Base-by-base conservation (phyloP, 1,284 basidiomycete species). In the Sparassis latifolia region DNA sequence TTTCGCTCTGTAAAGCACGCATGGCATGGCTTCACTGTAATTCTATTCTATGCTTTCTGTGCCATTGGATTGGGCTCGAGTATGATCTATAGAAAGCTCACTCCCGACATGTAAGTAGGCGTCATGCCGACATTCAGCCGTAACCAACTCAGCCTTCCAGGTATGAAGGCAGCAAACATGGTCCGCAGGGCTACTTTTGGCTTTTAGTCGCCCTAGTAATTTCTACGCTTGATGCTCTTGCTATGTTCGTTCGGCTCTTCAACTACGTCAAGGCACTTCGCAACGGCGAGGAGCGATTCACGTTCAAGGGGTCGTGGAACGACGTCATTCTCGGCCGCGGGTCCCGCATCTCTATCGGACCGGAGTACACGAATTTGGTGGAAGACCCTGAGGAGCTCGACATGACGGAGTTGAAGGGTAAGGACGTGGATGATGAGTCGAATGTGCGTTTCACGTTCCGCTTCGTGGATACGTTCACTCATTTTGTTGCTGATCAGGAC, bases 1-100 rank as follows among this genome's bases (percentile, higher is more conserved):
- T 72, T 92, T 56, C 80, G 88, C 33, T 81, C 84, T 9, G 81
- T 84, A 0, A 84, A 81, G 48, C 85, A 90, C 61, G 67, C 79
- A 1, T 78, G 75, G 57, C 81, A 82, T 53, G 72, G 73, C 27
- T 52, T 84, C 10, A 73, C 76, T 2, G 74, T 83, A 27, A 51
- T 79, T 27, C 66, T 71, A 0, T 92, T 90, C 66, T 85, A 85
- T 65, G 60, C 50, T 52, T 79, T 62, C 62, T 69, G 65, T 33
- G 67, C 70, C 1, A 62, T 91, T 38, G 88, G 87, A 7, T 77
- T 84, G 57, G 72, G 79, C 6, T 69, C 81, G 29, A 84, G 82
- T 57, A 73, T 74, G 2, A 63, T 88, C 33, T 92, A 92, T 64
- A 74, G 73, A 48, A 89, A 89, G 58, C 65, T 86, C 49, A 90